Evolutionary conservation across 2,329 filamentous ascomycete genomes (phyloP).

Genomic region (Periconia sp.): DNA sequence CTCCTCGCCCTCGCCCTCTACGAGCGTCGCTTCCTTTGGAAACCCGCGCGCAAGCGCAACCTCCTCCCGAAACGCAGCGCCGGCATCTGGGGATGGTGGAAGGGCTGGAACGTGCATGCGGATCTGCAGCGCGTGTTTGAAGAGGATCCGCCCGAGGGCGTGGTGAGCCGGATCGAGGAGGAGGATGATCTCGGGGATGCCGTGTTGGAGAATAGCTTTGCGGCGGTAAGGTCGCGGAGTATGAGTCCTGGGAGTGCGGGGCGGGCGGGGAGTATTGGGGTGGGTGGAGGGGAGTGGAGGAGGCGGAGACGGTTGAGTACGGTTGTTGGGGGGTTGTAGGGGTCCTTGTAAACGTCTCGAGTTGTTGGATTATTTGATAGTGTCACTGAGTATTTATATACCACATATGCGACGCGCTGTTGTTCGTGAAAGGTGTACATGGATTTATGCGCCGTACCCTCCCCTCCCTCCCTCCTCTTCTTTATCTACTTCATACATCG

Average conservation of each 20-base stretch:
- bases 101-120: conserved; percentile 67
- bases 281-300: conserved; percentile 5
- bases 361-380: too few relatives aligned
- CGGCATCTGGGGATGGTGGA: conserved; percentile 61
- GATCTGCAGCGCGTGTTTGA: conserved; percentile 75
- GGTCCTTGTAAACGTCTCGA: too few relatives aligned
- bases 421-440: too few relatives aligned
- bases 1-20: conserved; percentile 70
- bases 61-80: conserved; percentile 33
- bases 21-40: conserved; percentile 72
- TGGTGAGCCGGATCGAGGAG: conserved; percentile 52
- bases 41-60: conserved; percentile 41
- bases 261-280: conserved; percentile 40
- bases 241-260: conserved; percentile 34
- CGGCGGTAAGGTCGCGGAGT: conserved; percentile 22
- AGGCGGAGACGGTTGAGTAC: conserved; percentile 39
- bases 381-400: too few relatives aligned
- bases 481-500: too few relatives aligned
- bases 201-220: conserved; percentile 46
- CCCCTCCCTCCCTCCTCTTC: too few relatives aligned
- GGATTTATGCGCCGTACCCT: too few relatives aligned
- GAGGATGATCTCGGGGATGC: conserved; percentile 52
- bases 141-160: conserved; percentile 63
- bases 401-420: too few relatives aligned
- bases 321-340: conserved; percentile 10